These are phyloP conservation scores for Pestalotiopsis sp. DNA, from an alignment of 2,329 filamentous ascomycete genomes.

Conservation along the genomic window DNA sequence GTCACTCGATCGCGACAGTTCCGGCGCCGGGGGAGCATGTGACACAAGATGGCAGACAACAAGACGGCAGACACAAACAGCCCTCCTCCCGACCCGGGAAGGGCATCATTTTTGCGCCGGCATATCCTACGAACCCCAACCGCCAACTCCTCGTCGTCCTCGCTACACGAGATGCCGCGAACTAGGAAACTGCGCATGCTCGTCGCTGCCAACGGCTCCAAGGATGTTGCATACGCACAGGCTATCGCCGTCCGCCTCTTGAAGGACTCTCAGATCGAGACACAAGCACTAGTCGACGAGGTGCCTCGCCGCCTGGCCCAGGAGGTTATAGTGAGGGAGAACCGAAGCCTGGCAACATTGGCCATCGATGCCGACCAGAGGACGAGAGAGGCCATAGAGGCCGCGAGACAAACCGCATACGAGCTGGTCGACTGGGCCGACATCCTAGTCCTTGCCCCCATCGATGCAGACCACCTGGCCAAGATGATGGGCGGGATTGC, in stretches of 20 bases:
- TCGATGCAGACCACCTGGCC: slow-evolving; percentile 81
- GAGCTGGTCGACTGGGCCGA: slow-evolving; percentile 87
- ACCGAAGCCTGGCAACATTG: slow-evolving; percentile 44
- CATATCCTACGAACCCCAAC: slow-evolving; percentile 17
- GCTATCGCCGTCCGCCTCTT: slow-evolving; percentile 68
- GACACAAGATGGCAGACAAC: neutral
- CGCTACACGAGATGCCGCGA: slow-evolving; percentile 39
- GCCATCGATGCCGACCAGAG: slow-evolving; percentile 36
- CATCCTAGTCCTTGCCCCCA: slow-evolving; percentile 79
- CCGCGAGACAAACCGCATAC: slow-evolving; percentile 54
- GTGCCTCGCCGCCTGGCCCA: slow-evolving; percentile 64
- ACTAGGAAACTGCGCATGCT: slow-evolving; percentile 59
- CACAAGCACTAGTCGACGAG: slow-evolving; percentile 65
- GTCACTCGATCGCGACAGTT: neutral
- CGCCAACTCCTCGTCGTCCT: slow-evolving; percentile 30
- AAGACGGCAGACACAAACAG: slow-evolving; percentile 11
- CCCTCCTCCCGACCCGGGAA: slow-evolving; percentile 9
- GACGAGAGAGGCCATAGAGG: slow-evolving; percentile 48
- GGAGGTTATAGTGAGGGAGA: slow-evolving; percentile 62
- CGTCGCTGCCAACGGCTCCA: slow-evolving; percentile 65
- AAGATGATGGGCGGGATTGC: slow-evolving; percentile 87
- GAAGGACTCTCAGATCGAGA: slow-evolving; percentile 63
- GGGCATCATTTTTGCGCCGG: slow-evolving; percentile 11
- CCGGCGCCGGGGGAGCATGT: neutral
- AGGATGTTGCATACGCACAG: slow-evolving; percentile 67